Conservation (phyloP, 2,329 filamentous ascomycete genomes). For the Fusarium brachygibbosum region DNA sequence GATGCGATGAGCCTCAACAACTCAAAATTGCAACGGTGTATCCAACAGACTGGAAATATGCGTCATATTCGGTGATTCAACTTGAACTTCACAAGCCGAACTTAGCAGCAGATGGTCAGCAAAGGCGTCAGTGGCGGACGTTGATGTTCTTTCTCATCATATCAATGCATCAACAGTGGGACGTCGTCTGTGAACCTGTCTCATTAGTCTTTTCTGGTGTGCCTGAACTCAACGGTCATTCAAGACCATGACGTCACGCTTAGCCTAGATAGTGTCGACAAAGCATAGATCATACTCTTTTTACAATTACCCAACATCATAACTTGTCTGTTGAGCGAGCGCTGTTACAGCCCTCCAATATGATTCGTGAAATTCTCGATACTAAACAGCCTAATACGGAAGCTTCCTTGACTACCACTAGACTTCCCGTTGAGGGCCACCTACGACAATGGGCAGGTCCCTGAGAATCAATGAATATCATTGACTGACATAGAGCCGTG, state of each 20-base stretch:
- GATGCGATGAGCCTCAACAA: not conserved
- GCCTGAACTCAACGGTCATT: not conserved
- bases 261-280: too few species aligned
- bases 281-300: not conserved
- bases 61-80: not conserved
- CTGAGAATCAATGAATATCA: not conserved
- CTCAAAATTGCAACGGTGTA: not conserved
- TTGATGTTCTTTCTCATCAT: too few species aligned
- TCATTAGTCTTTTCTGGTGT: not conserved
- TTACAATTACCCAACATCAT: not conserved
- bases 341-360: not conserved
- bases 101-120: not conserved
- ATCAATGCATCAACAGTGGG: too few species aligned
- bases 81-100: not conserved
- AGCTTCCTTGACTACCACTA: not conserved
- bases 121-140: not conserved
- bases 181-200: not conserved
- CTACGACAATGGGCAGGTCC: constrained; percentile 6
- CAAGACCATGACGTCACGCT: not conserved
- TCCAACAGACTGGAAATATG: not conserved
- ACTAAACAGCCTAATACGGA: not conserved
- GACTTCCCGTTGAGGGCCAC: not conserved
- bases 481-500: not conserved
- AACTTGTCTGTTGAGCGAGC: not conserved
- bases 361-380: not conserved